Evolutionary conservation across 1,284 basidiomycete species (phyloP).

Genomic region (Cryptococcus wingfieldii): DNA sequence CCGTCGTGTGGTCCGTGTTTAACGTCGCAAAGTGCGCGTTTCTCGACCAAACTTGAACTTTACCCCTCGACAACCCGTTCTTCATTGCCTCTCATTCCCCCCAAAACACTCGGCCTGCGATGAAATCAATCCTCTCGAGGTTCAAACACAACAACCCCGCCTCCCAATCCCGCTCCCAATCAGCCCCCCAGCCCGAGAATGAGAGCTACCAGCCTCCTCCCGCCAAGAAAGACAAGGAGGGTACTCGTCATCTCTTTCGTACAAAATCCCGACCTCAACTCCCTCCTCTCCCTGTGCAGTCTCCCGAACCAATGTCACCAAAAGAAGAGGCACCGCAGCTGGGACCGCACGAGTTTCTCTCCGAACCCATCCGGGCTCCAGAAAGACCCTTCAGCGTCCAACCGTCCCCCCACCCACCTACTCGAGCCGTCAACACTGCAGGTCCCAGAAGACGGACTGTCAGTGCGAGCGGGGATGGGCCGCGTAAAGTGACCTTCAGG

Average conservation of each 20-base stretch:
- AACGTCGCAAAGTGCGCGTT: neutral
- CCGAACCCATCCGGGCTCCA: neutral
- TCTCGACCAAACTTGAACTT: neutral
- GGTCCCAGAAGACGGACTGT: constrained; percentile 12
- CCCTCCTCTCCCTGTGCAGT: too few species aligned
- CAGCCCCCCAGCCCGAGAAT: neutral
- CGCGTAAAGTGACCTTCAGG: constrained; percentile 35
- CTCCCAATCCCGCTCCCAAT: neutral
- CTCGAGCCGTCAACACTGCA: neutral
- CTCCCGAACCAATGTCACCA: too few species aligned
- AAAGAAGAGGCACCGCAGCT: neutral
- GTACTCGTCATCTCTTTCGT: neutral
- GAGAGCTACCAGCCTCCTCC: neutral
- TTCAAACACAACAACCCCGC: constrained; percentile 12
- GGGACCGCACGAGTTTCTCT: neutral
- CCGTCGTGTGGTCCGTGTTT: too few species aligned
- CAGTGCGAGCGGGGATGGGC: constrained; percentile 14
- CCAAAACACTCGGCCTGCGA: constrained; percentile 2
- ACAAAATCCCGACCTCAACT: too few species aligned
- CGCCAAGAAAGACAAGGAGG: neutral
- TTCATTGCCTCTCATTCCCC: neutral
- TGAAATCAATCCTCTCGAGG: constrained; percentile 35
- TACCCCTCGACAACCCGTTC: too few species aligned
- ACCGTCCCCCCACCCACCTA: neutral
- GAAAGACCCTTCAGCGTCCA: neutral